Evolutionary conservation across 2,329 filamentous ascomycete species (phyloP), one percentile per base, ranked within the genome.

Genomic region (Sclerotinia nivalis): DNA sequence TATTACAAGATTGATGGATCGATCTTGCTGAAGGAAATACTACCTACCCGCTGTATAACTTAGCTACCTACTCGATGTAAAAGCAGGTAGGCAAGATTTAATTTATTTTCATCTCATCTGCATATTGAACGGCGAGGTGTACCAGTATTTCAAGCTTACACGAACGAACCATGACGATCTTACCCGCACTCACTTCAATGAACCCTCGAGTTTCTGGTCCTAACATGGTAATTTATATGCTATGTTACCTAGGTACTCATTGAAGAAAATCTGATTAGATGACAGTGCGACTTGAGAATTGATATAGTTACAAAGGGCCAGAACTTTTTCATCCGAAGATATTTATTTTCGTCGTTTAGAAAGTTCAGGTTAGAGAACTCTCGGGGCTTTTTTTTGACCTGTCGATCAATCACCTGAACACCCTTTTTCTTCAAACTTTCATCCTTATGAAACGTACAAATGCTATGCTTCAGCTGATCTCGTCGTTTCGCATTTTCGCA

Each of bases 221-320:
- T 37, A 18, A n/a, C 13, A 20, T 34, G 22, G 13, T 52, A 13
- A 13, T 28, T 52, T 12, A 15, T 15, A 25, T 15, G 5, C 2
- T 10, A 10, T 1, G 34, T 43, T 25, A 49, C 47, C 18, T 49
- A 22, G 1, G 20, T n/a, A 25, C 31, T 25, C 45, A 37, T 31
- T 15, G 22, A 34, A 49, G 60, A 25, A 18, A 62, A 50, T 62
- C 45, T 62, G 60, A 62, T 62, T 50, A 62, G 60, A 62, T 62
- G 60, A 37, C 22, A 37, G 43, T 62, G 20, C 60, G 28, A 62
- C 43, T 34, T n/a, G 59, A 61, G 58, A 61, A 6, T 31, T 28
- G 18, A 61, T 15, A n/a, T 22, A 34, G 1, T 4, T 62, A n/a
- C 25, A 13, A 49, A 45, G 12, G 59, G 20, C 25, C 9, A 62